Conservation (phyloP, 106 monocot genomes). For the Dendrobium nobile region DNA sequence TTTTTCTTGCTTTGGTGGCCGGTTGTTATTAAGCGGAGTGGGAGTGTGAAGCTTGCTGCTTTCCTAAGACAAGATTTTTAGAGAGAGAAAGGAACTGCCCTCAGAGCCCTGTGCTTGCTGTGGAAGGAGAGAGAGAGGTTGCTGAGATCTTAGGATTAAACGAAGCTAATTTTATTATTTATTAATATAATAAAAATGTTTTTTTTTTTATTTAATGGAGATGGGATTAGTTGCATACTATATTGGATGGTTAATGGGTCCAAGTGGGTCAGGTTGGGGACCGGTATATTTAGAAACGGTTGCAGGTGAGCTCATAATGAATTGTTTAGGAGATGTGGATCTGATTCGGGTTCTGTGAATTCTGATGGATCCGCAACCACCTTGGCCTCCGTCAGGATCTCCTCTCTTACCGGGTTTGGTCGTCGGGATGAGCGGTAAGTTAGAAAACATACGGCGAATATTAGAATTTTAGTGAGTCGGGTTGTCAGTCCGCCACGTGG, state of each 20-base stretch:
- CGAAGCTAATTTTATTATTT: not conserved
- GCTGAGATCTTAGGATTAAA: not conserved
- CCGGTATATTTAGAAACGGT: not conserved
- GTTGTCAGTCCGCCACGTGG: too few species aligned
- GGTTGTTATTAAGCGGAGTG: constrained; percentile 1
- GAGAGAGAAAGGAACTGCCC: not conserved
- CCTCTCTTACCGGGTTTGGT: not conserved
- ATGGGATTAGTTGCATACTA: not conserved
- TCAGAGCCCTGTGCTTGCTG: not conserved
- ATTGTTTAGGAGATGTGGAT: not conserved
- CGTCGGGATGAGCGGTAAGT: too few species aligned
- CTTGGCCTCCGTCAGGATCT: constrained; percentile 10
- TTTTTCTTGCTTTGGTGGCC: not conserved
- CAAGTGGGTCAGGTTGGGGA: not conserved
- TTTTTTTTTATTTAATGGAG: not conserved
- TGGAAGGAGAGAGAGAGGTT: not conserved
- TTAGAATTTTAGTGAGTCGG: too few species aligned
- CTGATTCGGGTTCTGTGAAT: not conserved
- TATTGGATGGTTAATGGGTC: not conserved
- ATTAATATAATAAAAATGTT: not conserved
- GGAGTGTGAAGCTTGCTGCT: not conserved
- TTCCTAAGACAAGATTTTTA: not conserved
- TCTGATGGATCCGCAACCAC: constrained; percentile 13
- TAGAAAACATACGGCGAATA: too few species aligned
- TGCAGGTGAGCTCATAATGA: not conserved